Evolutionary conservation across 78 protist species (phyloP), one percentile per base, ranked within the genome.

Genomic region (Dictyostelium capitatum): DNA sequence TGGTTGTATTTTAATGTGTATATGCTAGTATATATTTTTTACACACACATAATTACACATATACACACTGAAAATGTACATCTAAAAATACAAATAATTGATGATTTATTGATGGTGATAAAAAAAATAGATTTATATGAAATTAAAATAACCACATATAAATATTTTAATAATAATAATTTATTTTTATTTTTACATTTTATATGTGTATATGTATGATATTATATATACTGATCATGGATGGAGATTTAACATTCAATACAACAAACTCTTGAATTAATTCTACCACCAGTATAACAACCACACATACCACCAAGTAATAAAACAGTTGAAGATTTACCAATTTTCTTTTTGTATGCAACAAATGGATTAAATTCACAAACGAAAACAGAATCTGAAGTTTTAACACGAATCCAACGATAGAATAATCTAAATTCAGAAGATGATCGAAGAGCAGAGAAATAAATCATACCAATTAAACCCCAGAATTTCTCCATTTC

Each of bases 281-380:
- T 37, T 37, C 43, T 37, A 37, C 43, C 43, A 37, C 30, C 6
- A 0, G 50, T 70, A 25, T 75, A 47, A n/a, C 74, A 74, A 50
- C 93, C 93, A 77, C 93, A 87, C 79, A 74, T 70, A 50, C 93
- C 93, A 57, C 93, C 93, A 1, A 87, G 57, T 9, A 87, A 28
- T 28, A 87, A 41, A 8, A 77, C 23, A 1, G 53, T 32, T 47
- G 79, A 28, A 30, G n/a, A 4, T 19, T 43, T n/a, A 10, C 32
- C 19, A 37, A 37, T 37, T 43, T 87, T 74, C 25, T 47, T 51
- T 51, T 77, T 74, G 32, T 77, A 77, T 11, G 83, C 25, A 50
- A 87, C 23, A 41, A 87, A 59, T 77, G 93, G 93, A 48, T 87
- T 87, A 25, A 87, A 48, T 65, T 87, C 93, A 4, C 77, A 50